phyloP scores from a whole-genome alignment of 345 rosid genomes.

The Salix dunnii region DNA sequence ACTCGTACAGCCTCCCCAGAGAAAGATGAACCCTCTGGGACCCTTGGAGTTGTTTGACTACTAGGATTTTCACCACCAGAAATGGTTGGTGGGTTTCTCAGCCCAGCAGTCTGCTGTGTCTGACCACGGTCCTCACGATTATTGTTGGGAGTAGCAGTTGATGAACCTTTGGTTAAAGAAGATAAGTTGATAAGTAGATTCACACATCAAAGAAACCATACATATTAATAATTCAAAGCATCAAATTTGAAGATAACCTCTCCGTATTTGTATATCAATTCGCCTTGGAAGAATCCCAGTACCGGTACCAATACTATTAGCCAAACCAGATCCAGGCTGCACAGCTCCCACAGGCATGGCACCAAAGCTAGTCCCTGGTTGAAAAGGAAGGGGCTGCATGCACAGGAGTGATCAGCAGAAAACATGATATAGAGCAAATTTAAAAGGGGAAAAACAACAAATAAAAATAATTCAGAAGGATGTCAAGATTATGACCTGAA shows the following conservation, averaged over 20 bases:
- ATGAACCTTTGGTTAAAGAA: slow-evolving; percentile 34
- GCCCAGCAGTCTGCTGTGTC: slow-evolving; percentile 39
- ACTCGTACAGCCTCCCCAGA: slow-evolving; percentile 57
- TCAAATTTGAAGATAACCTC: slow-evolving; percentile 39
- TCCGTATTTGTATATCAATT: slow-evolving; percentile 72
- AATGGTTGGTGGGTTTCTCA: slow-evolving; percentile 27
- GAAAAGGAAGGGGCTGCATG: slow-evolving; percentile 67
- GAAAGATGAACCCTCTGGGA: slow-evolving; percentile 39
- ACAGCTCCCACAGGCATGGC: slow-evolving; percentile 44
- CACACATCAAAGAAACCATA: neutral
- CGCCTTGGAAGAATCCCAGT: slow-evolving; percentile 61
- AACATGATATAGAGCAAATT: neutral
- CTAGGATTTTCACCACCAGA: slow-evolving; percentile 35
- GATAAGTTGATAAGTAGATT: neutral
- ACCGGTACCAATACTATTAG: slow-evolving; percentile 46
- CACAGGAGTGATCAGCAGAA: slow-evolving; percentile 20
- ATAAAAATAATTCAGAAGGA: neutral
- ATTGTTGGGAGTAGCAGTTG: slow-evolving; percentile 33
- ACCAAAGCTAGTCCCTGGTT: slow-evolving; percentile 53
- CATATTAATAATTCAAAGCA: slow-evolving; percentile 2
- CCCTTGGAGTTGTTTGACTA: slow-evolving; percentile 36
- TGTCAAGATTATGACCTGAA: slow-evolving; percentile 47
- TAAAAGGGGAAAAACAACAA: neutral
- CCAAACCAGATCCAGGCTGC: slow-evolving; percentile 49
- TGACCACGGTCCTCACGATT: slow-evolving; percentile 40